Percentiles rank a stretch among this genome's conserved stretches.
These are phyloP conservation scores for Scolecobasidium constrictum DNA, from an alignment of 2,329 filamentous ascomycete species.

Conservation along the genomic window DNA sequence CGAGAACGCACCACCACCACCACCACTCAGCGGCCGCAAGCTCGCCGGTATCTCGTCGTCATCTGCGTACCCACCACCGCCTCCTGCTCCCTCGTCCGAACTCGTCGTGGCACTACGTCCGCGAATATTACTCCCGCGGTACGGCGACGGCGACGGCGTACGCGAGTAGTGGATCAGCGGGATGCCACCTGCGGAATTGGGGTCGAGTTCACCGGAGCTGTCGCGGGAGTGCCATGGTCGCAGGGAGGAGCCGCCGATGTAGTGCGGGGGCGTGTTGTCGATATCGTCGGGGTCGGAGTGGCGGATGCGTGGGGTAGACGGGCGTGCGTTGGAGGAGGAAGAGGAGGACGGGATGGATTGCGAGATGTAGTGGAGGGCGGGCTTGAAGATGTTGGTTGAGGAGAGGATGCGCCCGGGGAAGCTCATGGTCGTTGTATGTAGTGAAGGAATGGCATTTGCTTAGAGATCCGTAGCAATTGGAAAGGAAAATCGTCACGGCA, in stretches of 20 bases:
- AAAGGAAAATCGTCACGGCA: no score
- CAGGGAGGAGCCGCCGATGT: slow-evolving; percentile 24
- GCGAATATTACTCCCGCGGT: slow-evolving; percentile 21
- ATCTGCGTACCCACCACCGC: no score
- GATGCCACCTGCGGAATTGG: slow-evolving; percentile 19
- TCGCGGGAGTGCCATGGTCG: slow-evolving; percentile 13
- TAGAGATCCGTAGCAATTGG: no score
- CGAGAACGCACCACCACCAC: slow-evolving; percentile 18
- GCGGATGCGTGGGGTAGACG: slow-evolving; percentile 11
- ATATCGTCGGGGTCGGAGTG: slow-evolving; percentile 15
- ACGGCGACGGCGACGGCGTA: slow-evolving; percentile 32
- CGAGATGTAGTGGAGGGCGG: slow-evolving; percentile 28
- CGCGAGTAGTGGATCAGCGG: slow-evolving; percentile 34
- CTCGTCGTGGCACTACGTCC: slow-evolving; percentile 29
- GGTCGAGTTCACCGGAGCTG: slow-evolving; percentile 21
- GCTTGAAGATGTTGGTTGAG: slow-evolving; percentile 23
- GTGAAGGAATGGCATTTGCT: no score
- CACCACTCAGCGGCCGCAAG: slow-evolving; percentile 26
- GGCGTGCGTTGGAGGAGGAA: slow-evolving; percentile 12
- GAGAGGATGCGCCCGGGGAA: slow-evolving; percentile 14
- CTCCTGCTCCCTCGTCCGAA: slow-evolving; percentile 32
- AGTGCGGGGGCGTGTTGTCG: slow-evolving; percentile 24
- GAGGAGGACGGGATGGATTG: slow-evolving; percentile 12
- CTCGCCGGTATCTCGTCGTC: slow-evolving; percentile 33
- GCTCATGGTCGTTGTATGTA: no score